A percentile compares a stretch with the other conserved stretches of the same genome.
Evolutionary conservation across 1,284 basidiomycete species (phyloP).

Genomic region (Heimioporus retisporus): DNA sequence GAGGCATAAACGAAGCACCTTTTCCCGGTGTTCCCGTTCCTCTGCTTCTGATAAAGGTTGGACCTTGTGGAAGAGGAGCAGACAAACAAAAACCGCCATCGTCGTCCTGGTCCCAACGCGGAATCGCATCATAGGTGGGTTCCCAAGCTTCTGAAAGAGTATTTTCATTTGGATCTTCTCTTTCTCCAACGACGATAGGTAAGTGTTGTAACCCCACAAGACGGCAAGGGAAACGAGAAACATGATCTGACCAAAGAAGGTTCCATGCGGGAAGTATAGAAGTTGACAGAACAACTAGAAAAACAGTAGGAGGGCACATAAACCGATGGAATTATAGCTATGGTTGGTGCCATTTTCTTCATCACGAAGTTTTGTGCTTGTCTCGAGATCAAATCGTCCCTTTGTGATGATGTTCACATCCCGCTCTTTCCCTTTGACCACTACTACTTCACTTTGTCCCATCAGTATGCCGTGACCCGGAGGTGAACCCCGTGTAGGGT

Average conservation of each 20-base stretch:
- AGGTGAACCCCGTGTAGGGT: constrained; percentile 21
- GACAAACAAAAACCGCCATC: constrained; percentile 28
- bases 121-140: constrained; percentile 22
- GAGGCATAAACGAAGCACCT: constrained; percentile 24
- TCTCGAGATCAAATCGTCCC: constrained; percentile 33
- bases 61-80: constrained; percentile 28
- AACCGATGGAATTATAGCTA: constrained; percentile 28
- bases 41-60: not conserved
- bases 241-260: constrained; percentile 42
- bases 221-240: constrained; percentile 36
- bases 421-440: constrained; percentile 38
- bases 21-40: not conserved
- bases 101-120: constrained; percentile 22
- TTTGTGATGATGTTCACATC: constrained; percentile 43
- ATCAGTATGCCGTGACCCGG: constrained; percentile 34
- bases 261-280: constrained; percentile 37
- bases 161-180: constrained; percentile 37
- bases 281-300: constrained; percentile 39
- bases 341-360: not conserved
- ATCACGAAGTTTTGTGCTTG: not conserved
- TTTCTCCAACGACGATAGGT: constrained; percentile 35
- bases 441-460: constrained; percentile 22
- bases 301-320: constrained; percentile 34
- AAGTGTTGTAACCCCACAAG: constrained; percentile 39
- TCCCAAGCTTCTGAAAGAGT: constrained; percentile 21